These are phyloP conservation scores for Yarrowia phangngaensis DNA, from an alignment of 805 yeast genomes.

Conservation along the genomic window DNA sequence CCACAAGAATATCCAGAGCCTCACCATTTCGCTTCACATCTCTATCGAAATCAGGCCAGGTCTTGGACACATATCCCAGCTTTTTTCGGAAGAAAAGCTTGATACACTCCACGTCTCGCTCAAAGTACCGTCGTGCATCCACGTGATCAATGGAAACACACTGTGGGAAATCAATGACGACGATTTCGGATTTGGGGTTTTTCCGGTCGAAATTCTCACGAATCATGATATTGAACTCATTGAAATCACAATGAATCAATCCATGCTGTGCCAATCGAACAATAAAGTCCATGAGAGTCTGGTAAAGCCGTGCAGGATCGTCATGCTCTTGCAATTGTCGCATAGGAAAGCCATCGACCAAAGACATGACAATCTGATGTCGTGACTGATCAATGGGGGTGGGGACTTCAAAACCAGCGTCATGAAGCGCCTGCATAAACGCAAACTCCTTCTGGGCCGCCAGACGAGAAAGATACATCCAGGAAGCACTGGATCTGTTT, in stretches of 20 bases:
- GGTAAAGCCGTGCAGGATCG: constrained; percentile 67
- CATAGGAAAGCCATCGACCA: constrained; percentile 88
- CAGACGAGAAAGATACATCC: constrained; percentile 88
- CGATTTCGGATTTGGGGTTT: constrained; percentile 59
- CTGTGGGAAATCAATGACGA: constrained; percentile 97
- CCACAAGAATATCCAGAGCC: constrained; percentile 76
- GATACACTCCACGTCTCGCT: constrained; percentile 90
- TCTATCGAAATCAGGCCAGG: constrained; percentile 75
- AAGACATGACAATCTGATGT: constrained; percentile 90
- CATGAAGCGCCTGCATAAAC: constrained; percentile 72
- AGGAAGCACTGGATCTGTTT: constrained; percentile 65
- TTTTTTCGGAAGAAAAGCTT: constrained; percentile 75
- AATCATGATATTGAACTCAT: constrained; percentile 92
- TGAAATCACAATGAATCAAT: constrained; percentile 93
- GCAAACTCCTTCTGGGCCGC: constrained; percentile 93
- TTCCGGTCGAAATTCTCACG: constrained; percentile 45
- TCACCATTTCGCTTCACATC: constrained; percentile 63
- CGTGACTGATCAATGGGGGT: constrained; percentile 83
- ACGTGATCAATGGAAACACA: constrained; percentile 89
- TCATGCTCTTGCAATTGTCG: constrained; percentile 69
- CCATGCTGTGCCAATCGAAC: constrained; percentile 84
- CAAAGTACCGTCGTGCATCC: constrained; percentile 83
- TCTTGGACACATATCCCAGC: constrained; percentile 71
- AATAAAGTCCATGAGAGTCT: constrained; percentile 80
- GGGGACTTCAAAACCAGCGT: constrained; percentile 82